Evolutionary conservation across 805 yeast genomes (phyloP).

Genomic region (Ogataea naganishii): DNA sequence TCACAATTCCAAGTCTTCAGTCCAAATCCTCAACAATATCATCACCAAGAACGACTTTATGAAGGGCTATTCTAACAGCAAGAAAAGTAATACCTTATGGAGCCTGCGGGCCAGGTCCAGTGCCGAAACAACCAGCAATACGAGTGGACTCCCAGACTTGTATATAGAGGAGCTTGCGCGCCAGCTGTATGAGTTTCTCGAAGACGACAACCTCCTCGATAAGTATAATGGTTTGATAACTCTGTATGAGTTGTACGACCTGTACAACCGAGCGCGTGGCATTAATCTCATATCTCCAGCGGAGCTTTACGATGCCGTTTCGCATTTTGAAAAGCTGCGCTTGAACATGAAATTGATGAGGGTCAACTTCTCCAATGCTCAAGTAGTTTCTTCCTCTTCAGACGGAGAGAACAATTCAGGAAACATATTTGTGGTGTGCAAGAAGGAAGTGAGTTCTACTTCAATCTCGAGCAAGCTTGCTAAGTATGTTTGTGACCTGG

Average conservation of each 20-base stretch:
- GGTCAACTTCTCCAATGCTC: too few species aligned
- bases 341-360: conserved; percentile 12
- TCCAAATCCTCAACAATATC: conserved; percentile 18
- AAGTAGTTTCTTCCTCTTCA: too few species aligned
- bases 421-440: conserved; percentile 18
- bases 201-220: conserved; percentile 31
- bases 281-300: conserved; percentile 60
- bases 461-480: conserved; percentile 16
- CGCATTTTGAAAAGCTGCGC: conserved; percentile 40
- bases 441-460: conserved; percentile 11
- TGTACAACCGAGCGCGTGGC: conserved; percentile 59
- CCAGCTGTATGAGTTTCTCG: conserved; percentile 67
- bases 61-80: conserved; percentile 11
- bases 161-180: conserved; percentile 62
- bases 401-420: not conserved
- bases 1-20: conserved; percentile 20
- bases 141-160: conserved; percentile 11
- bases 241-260: conserved; percentile 51
- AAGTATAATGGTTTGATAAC: conserved; percentile 53
- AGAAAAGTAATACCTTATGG: conserved; percentile 12
- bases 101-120: conserved; percentile 10
- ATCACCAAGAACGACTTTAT: conserved; percentile 19
- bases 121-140: conserved; percentile 2
- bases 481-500: conserved; percentile 5
- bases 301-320: conserved; percentile 58